phyloP scores from a whole-genome alignment of 106 monocot species.

The Gastrodia elata region DNA sequence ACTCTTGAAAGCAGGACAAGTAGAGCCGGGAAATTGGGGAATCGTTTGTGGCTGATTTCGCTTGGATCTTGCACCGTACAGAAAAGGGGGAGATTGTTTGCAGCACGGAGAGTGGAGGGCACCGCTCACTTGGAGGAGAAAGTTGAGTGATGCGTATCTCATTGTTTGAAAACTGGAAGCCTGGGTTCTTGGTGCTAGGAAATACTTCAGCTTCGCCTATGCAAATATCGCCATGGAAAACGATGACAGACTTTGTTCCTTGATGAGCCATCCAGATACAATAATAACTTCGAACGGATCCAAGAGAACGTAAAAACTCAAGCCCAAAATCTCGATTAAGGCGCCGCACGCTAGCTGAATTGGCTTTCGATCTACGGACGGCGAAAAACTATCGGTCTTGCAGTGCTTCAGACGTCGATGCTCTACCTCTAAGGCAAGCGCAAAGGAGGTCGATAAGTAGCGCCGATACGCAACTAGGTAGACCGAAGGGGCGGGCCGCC shows the following conservation, averaged over 20 bases:
- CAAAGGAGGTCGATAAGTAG: too few species aligned
- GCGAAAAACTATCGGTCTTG: neutral
- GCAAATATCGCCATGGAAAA: conserved; percentile 40
- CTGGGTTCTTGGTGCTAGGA: conserved; percentile 12
- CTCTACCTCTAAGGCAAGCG: too few species aligned
- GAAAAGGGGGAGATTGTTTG: conserved; percentile 63
- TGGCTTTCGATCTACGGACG: neutral
- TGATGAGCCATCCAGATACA: conserved; percentile 11
- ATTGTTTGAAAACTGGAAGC: conserved; percentile 26
- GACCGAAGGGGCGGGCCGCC: too few species aligned
- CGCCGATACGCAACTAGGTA: too few species aligned
- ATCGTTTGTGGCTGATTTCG: conserved; percentile 21
- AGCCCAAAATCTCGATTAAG: neutral
- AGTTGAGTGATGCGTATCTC: conserved; percentile 57
- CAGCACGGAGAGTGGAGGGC: conserved; percentile 55
- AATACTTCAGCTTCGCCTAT: conserved; percentile 53
- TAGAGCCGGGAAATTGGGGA: conserved; percentile 47
- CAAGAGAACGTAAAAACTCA: too few species aligned
- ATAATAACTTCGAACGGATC: neutral
- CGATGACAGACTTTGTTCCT: conserved; percentile 9
- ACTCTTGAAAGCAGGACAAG: conserved; percentile 46
- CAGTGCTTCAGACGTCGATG: too few species aligned
- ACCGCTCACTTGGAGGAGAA: conserved; percentile 50
- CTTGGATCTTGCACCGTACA: conserved; percentile 50
- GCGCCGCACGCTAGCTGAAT: neutral